These are phyloP conservation scores for Calonectria ilicicola DNA, from an alignment of 2,329 filamentous ascomycete genomes.

Conservation along the genomic window DNA sequence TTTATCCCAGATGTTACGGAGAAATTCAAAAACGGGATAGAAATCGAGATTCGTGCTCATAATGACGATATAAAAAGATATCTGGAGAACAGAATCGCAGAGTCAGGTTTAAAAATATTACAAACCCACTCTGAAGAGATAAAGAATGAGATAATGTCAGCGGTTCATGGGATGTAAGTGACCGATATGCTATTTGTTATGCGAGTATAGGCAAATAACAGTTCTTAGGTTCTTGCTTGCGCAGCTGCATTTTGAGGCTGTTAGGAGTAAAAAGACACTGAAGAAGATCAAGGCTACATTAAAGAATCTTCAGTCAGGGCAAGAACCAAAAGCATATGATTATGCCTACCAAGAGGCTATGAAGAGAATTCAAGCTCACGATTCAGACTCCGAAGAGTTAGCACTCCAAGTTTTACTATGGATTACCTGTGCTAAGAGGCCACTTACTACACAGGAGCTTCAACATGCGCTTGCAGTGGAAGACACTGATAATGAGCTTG, in stretches of 20 bases:
- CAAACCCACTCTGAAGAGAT: too few species aligned
- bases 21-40: neutral
- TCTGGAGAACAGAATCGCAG: neutral
- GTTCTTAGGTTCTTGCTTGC: neutral
- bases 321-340: neutral
- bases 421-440: neutral
- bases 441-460: neutral
- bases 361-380: neutral
- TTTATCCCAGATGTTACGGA: conserved; percentile 23
- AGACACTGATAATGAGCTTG: neutral
- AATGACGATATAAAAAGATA: conserved; percentile 29
- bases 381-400: neutral
- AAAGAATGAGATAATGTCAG: too few species aligned
- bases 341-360: neutral
- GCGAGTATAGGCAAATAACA: neutral
- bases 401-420: neutral
- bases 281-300: neutral
- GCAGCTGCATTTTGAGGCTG: neutral
- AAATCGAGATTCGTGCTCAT: conserved; percentile 30
- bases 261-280: neutral
- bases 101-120: too few species aligned
- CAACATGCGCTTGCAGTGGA: neutral
- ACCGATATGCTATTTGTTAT: neutral
- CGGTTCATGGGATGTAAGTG: neutral
- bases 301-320: neutral